Evolutionary conservation across 768 basidiomycete genomes (phyloP).

Genomic region (Scleroderma citrinum): DNA sequence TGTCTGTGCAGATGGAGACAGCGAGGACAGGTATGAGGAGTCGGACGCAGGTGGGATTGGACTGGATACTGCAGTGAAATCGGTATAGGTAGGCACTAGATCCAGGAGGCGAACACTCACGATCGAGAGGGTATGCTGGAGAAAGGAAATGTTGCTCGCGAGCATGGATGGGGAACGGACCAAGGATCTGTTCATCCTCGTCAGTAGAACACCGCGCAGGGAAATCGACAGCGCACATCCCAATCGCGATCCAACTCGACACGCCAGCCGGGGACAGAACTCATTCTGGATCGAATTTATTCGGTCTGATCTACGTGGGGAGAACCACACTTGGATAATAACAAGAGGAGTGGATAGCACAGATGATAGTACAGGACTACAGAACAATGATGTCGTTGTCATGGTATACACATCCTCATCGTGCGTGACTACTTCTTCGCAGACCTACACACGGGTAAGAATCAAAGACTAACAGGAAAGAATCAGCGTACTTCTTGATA

Average conservation of each 20-base stretch:
- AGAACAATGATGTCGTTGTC: not conserved
- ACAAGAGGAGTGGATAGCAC: too few relatives aligned
- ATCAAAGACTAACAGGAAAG: not conserved
- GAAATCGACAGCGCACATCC: constrained; percentile 18
- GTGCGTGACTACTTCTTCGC: constrained; percentile 54
- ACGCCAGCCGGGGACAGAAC: constrained; percentile 10
- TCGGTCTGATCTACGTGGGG: too few relatives aligned
- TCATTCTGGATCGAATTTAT: too few relatives aligned
- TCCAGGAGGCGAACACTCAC: constrained; percentile 36
- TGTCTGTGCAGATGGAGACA: constrained; percentile 35
- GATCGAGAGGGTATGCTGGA: constrained; percentile 64
- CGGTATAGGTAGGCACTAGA: not conserved
- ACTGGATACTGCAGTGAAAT: constrained; percentile 5
- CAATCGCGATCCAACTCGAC: constrained; percentile 22
- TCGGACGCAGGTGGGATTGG: constrained; percentile 8
- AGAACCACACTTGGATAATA: too few relatives aligned
- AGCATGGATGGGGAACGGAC: constrained; percentile 80
- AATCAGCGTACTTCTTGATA: constrained; percentile 75
- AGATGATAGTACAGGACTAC: not conserved
- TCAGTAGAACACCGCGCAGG: not conserved
- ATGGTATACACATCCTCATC: not conserved
- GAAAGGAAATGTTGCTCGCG: constrained; percentile 81
- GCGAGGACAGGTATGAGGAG: constrained; percentile 56
- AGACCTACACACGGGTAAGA: constrained; percentile 38
- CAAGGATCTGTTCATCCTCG: constrained; percentile 49